phyloP scores from a whole-genome alignment of 148 eudicot genomes.

The Silene latifolia region DNA sequence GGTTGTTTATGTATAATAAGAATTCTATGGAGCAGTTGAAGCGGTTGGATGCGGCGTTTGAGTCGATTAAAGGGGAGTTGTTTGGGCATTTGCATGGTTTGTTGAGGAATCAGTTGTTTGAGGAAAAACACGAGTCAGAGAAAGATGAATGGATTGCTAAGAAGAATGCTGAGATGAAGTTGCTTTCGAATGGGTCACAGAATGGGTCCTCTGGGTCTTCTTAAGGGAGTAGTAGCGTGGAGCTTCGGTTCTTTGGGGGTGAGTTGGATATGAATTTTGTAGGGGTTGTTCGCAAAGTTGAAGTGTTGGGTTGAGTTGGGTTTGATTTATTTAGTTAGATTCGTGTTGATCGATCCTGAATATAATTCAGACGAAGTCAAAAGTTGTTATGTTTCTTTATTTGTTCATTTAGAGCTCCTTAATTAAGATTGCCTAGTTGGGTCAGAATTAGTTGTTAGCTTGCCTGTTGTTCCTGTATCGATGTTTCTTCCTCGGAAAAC shows the following conservation, averaged over 20 bases:
- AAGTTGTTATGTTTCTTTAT: too few relatives aligned
- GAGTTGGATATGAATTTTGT: conserved; percentile 12
- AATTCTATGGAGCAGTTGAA: conserved; percentile 80
- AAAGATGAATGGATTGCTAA: conserved; percentile 19
- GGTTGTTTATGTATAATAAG: conserved; percentile 79
- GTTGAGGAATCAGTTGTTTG: conserved; percentile 69
- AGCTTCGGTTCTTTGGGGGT: background rate
- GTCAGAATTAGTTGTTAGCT: too few relatives aligned
- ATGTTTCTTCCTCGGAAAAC: too few relatives aligned
- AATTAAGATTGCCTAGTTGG: too few relatives aligned
- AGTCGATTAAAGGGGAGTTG: conserved; percentile 68
- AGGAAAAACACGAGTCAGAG: conserved; percentile 33
- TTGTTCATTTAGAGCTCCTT: too few relatives aligned
- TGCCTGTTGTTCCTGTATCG: too few relatives aligned
- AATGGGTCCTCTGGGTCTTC: conserved; percentile 21
- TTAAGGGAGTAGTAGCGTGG: background rate
- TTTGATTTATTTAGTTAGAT: background rate
- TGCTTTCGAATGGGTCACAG: conserved; percentile 22
- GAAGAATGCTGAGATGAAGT: conserved; percentile 23
- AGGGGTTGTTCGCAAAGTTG: background rate
- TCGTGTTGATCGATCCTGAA: background rate
- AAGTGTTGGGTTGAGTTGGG: background rate
- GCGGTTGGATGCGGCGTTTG: conserved; percentile 74
- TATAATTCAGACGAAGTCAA: too few relatives aligned
- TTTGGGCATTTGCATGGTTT: conserved; percentile 75